Evolutionary conservation across 225 moss, liverwort and hornwort species (phyloP).

Genomic region (Climacium dendroides): DNA sequence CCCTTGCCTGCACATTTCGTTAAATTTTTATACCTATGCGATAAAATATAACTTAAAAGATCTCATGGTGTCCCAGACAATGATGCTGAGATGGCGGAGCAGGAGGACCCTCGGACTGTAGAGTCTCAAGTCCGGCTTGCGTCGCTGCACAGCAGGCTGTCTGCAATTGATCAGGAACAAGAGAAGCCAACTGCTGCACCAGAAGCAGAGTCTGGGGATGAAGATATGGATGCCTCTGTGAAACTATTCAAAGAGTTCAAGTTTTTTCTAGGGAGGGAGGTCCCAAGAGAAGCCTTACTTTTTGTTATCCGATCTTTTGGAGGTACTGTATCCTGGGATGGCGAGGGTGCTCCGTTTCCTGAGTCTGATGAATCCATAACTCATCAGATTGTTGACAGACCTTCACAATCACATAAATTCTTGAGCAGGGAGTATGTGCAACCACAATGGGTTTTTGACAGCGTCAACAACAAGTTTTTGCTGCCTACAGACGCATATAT

Average conservation of each 20-base stretch:
- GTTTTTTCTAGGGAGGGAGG: constrained; percentile 76
- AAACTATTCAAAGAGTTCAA: constrained; percentile 49
- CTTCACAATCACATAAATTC: constrained; percentile 59
- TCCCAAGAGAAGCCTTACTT: constrained; percentile 71
- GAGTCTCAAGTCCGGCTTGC: constrained; percentile 54
- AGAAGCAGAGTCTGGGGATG: constrained; percentile 16
- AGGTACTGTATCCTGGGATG: constrained; percentile 84
- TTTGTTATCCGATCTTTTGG: constrained; percentile 69
- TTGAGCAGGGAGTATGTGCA: constrained; percentile 76
- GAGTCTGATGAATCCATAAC: constrained; percentile 71
- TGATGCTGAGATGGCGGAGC: constrained; percentile 26
- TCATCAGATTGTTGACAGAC: constrained; percentile 91
- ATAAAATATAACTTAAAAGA: background rate
- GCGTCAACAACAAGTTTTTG: constrained; percentile 41
- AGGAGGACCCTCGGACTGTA: constrained; percentile 9
- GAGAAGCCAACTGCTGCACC: constrained; percentile 4
- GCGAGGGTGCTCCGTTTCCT: constrained; percentile 58
- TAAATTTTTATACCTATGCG: background rate
- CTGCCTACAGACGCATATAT: constrained; percentile 60
- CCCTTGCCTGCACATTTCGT: background rate
- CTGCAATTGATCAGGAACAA: constrained; percentile 28
- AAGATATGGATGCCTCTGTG: constrained; percentile 34
- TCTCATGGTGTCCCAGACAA: background rate
- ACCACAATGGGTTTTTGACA: constrained; percentile 96
- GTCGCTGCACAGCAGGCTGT: constrained; percentile 39